Evolutionary conservation across 331 rosid species (phyloP).

Genomic region (Pyracantha coccinea): DNA sequence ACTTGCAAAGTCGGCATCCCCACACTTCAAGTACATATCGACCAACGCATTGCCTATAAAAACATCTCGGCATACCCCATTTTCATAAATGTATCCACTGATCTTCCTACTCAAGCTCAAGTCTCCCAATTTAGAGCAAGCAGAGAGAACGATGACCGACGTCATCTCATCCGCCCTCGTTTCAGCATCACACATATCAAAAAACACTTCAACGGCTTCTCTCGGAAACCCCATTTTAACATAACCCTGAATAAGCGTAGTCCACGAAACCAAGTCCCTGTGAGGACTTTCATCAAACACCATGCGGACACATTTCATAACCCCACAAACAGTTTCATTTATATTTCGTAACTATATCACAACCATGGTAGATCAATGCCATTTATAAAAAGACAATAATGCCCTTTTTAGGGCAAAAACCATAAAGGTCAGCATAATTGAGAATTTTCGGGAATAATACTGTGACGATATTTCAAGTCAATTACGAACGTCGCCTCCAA

Average conservation of each 20-base stretch:
- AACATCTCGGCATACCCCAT: conserved; percentile 14
- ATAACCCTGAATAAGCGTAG: conserved; percentile 34
- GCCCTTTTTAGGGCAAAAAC: no score
- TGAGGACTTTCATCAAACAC: conserved; percentile 27
- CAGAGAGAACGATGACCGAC: conserved; percentile 28
- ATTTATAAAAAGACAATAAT: no score
- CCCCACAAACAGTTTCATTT: conserved; percentile 16
- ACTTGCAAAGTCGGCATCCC: conserved; percentile 7
- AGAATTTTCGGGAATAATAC: no score
- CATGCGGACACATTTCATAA: conserved; percentile 2
- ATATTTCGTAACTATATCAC: neutral
- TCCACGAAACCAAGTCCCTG: conserved; percentile 31
- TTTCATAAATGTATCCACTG: conserved; percentile 10
- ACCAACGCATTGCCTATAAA: conserved; percentile 31
- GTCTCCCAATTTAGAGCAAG: conserved; percentile 30
- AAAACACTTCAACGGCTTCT: conserved; percentile 18
- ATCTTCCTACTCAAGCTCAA: conserved; percentile 27
- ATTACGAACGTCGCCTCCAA: no score
- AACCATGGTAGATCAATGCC: neutral
- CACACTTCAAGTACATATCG: conserved; percentile 32
- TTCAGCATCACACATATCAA: conserved; percentile 21
- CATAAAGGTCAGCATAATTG: no score
- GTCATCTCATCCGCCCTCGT: conserved; percentile 23
- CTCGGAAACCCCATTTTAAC: conserved; percentile 18
- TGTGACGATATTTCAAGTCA: no score